A percentile compares a stretch with the other conserved stretches of the same genome.
phyloP scores from a whole-genome alignment of 306 rosid species.

The Carpinus fangiana region DNA sequence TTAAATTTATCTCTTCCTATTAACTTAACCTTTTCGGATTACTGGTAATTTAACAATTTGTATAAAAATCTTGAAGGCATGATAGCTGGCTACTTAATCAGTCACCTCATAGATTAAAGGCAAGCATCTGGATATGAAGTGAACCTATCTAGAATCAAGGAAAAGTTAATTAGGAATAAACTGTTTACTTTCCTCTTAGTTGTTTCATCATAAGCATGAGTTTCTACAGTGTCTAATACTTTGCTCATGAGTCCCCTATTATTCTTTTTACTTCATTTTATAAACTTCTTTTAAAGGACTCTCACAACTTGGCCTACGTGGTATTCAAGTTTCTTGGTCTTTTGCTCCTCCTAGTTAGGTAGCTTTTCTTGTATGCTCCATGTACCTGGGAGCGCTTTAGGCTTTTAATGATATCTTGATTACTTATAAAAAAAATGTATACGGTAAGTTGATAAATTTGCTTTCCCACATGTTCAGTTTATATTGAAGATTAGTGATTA shows the following conservation, averaged over 20 bases:
- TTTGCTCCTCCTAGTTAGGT: too few relatives aligned
- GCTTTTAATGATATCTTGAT: too few relatives aligned
- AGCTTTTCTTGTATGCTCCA: too few relatives aligned
- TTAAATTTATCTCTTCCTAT: too few relatives aligned
- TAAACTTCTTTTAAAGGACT: not conserved
- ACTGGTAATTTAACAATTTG: too few relatives aligned
- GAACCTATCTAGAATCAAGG: not conserved
- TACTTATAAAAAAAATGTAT: not conserved
- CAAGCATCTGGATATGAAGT: not conserved
- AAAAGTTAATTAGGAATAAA: not conserved
- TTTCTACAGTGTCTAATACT: not conserved
- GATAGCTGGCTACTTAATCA: not conserved
- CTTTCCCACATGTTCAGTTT: not conserved
- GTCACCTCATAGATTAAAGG: slow-evolving; percentile 11
- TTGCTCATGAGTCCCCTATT: not conserved
- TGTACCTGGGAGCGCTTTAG: too few relatives aligned
- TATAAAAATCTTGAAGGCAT: slow-evolving; percentile 15
- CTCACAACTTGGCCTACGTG: not conserved
- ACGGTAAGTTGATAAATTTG: not conserved
- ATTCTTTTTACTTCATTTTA: not conserved
- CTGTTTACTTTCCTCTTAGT: not conserved
- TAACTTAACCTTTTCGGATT: too few relatives aligned
- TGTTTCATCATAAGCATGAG: not conserved
- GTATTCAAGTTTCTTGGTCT: not conserved
- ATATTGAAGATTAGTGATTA: not conserved